A percentile compares a stretch with the other conserved stretches of the same genome.
Evolutionary conservation across 352 stramenopile species (phyloP).

Genomic region (Saprolegnia diclina): DNA sequence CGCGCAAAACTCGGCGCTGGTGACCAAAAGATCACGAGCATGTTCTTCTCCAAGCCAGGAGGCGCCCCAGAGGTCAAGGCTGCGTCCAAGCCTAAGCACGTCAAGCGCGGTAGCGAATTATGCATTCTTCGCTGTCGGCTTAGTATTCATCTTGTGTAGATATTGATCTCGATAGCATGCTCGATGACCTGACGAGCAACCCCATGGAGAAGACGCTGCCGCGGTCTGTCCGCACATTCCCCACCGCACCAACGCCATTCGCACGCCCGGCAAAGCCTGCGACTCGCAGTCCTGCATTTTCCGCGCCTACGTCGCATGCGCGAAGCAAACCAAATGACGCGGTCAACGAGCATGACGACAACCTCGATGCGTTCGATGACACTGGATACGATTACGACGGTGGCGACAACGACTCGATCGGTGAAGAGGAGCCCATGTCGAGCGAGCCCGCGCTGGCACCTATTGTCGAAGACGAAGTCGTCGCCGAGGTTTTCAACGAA

Average conservation of each 20-base stretch:
- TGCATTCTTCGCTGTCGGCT: not conserved
- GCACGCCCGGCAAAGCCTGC: not conserved
- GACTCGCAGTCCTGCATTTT: not conserved
- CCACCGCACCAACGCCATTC: not conserved
- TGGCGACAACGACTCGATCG: not conserved
- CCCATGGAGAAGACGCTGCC: constrained; percentile 57
- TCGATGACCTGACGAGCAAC: constrained; percentile 80
- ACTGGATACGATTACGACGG: not conserved
- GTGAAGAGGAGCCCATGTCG: not conserved
- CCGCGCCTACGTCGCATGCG: not conserved
- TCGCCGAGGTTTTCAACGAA: not conserved
- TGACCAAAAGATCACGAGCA: constrained; percentile 85
- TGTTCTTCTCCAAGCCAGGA: constrained; percentile 66
- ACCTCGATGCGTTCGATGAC: constrained; percentile 6
- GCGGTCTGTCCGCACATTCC: constrained; percentile 32
- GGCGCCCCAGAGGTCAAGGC: constrained; percentile 30
- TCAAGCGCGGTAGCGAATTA: constrained; percentile 39
- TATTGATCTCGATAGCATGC: constrained; percentile 82
- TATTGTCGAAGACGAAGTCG: not conserved
- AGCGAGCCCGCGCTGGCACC: not conserved
- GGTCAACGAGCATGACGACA: not conserved
- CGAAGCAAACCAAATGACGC: constrained; percentile 16
- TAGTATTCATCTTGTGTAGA: constrained; percentile 34
- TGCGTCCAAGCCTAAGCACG: constrained; percentile 23
- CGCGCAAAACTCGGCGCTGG: constrained; percentile 64